phyloP scores from a whole-genome alignment of 768 basidiomycete species.

The Kwoniella mangroviensis region DNA sequence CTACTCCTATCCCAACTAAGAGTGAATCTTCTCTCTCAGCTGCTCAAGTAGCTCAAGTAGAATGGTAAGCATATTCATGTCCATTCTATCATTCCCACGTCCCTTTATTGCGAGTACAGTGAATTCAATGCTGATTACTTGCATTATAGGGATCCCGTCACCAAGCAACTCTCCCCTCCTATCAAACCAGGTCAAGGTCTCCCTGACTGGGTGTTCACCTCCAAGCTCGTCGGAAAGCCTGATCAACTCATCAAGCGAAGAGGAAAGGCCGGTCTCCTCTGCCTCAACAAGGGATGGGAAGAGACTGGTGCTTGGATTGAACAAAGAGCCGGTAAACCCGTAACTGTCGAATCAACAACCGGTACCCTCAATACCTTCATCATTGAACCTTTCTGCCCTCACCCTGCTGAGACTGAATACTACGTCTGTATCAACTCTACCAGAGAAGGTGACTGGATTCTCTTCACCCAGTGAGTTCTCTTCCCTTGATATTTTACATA shows the following conservation, averaged over 20 bases:
- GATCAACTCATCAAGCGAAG: slow-evolving; percentile 97
- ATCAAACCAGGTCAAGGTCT: slow-evolving; percentile 58
- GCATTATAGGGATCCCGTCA: slow-evolving; percentile 52
- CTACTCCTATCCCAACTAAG: slow-evolving; percentile 63
- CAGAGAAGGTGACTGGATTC: slow-evolving; percentile 91
- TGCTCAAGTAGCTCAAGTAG: slow-evolving; percentile 71
- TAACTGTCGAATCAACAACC: slow-evolving; percentile 90
- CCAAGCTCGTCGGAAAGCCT: slow-evolving; percentile 60
- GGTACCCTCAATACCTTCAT: slow-evolving; percentile 97
- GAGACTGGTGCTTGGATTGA: slow-evolving; percentile 86
- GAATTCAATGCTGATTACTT: slow-evolving; percentile 9
- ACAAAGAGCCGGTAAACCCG: slow-evolving; percentile 86
- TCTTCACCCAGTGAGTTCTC: slow-evolving; percentile 76
- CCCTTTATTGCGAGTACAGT: not conserved
- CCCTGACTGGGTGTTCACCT: slow-evolving; percentile 59
- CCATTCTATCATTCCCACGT: not conserved
- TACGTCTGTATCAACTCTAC: slow-evolving; percentile 97
- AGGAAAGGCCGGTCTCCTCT: slow-evolving; percentile 94
- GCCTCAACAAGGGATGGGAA: slow-evolving; percentile 89
- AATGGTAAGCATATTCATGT: slow-evolving; percentile 46
- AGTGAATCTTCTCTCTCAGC: slow-evolving; percentile 65
- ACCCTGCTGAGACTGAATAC: slow-evolving; percentile 90
- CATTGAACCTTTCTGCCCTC: slow-evolving; percentile 97
- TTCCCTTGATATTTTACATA: not conserved
- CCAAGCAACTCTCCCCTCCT: slow-evolving; percentile 56